Base-by-base conservation (phyloP, 2,329 filamentous ascomycete genomes). In the Cercospora berteroae region DNA sequence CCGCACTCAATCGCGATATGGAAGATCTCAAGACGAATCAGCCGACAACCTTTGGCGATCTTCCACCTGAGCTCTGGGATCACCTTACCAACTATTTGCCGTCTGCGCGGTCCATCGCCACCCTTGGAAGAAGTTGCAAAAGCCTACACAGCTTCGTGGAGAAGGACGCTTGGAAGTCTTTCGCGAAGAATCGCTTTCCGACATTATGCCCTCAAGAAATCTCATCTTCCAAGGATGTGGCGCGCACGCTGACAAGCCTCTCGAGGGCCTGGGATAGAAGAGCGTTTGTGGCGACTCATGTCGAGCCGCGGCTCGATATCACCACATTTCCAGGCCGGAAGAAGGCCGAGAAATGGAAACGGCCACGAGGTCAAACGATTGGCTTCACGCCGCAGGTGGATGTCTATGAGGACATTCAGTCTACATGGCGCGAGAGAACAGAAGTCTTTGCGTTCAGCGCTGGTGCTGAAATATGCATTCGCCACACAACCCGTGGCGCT, bases 391-490 rank as follows among this genome's bases (percentile, higher is more conserved):
- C 88, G 18, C 74, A 75, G 18, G 52, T 77, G 13, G 76, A 77
- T 59, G 75, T 74, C 3, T 73, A 70, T 31, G 75, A 77, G 62
- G 68, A 73, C 10, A 64, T 75, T 50, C 72, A 69, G 6, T 63
- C 68, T 1, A 77, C 77, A 65, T 86, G 83, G 83, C 76, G 77
- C 57, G 79, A 84, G 58, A 80, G 84, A 70, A 83, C 81, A 71
- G 87, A 89, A 73, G 82, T 86, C 0, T 75, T 90, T 7, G 85
- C 83, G 2, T 88, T 86, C 83, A 87, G 87, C 62, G 87, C 87
- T 12, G 88, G 85, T 0, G 84, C 87, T 2, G 82, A 87, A 66
- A 74, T 90, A 9, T 77, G 85, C 4, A 78, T 82, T 10, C 84
- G 82, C 71, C 78, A 83, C 63, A 80, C 80, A 25, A 82, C 80